A percentile compares a stretch with the other conserved stretches of the same genome.
phyloP scores from a whole-genome alignment of 257 asterid species.

The Salvia rosmarinus region DNA sequence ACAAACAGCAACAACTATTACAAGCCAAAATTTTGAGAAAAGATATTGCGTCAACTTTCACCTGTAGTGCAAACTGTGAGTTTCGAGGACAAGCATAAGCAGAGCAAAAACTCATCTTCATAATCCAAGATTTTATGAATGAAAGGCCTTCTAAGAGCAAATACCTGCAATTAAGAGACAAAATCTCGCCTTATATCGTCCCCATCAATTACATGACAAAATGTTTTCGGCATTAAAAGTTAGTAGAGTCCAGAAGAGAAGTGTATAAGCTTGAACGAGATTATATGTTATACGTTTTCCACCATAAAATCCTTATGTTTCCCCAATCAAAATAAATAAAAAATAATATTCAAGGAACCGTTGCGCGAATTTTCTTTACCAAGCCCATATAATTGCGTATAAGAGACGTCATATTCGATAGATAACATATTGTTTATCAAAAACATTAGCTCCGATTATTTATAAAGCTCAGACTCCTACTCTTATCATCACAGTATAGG shows the following conservation, averaged over 20 bases:
- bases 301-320: background rate
- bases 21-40: slow-evolving; percentile 15
- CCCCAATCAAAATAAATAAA: background rate
- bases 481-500: slow-evolving; percentile 2
- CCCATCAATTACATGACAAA: background rate
- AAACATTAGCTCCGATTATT: background rate
- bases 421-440: background rate
- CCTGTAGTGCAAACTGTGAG: slow-evolving; percentile 91
- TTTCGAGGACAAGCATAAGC: slow-evolving; percentile 92
- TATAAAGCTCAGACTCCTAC: background rate
- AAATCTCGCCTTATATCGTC: background rate
- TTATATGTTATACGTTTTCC: slow-evolving; percentile 5
- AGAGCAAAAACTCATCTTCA: slow-evolving; percentile 91
- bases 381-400: background rate
- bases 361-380: background rate
- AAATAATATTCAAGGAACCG: background rate
- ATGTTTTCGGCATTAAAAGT: background rate
- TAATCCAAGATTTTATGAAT: slow-evolving; percentile 89
- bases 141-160: slow-evolving; percentile 89
- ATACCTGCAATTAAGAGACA: slow-evolving; percentile 57
- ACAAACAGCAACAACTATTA: background rate
- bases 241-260: slow-evolving; percentile 1
- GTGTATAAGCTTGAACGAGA: background rate
- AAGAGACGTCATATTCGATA: background rate
- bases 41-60: slow-evolving; percentile 25